phyloP scores from a whole-genome alignment of 129 eudicot species.

The Ambrosia trifida region DNA sequence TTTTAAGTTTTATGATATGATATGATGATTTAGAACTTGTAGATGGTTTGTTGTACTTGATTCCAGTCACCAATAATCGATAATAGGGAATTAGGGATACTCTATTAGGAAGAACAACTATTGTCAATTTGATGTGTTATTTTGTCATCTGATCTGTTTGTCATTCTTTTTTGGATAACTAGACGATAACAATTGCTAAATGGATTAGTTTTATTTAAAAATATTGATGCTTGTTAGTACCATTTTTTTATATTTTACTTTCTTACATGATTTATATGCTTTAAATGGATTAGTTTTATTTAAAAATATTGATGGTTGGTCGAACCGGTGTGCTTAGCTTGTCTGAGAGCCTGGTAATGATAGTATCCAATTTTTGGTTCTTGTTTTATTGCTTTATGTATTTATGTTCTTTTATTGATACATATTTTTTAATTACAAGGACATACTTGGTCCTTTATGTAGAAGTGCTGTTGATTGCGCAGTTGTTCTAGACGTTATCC shows the following conservation, averaged over 20 bases:
- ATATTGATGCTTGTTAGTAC: neutral
- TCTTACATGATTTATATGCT: neutral
- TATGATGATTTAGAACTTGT: no score
- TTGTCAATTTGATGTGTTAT: neutral
- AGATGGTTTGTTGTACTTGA: no score
- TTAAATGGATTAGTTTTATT: no score
- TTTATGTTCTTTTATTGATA: neutral
- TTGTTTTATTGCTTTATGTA: neutral
- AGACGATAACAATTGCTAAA: neutral
- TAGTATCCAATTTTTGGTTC: neutral
- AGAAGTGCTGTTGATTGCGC: constrained; percentile 88
- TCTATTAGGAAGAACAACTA: neutral
- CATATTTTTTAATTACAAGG: constrained; percentile 38
- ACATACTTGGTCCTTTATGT: constrained; percentile 90
- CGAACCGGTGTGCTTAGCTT: constrained; percentile 92
- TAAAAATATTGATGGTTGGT: no score
- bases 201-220: neutral
- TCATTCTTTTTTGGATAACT: neutral
- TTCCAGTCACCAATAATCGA: no score
- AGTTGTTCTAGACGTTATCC: constrained; percentile 61
- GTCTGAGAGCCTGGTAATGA: constrained; percentile 83
- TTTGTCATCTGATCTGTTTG: neutral
- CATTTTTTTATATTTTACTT: neutral
- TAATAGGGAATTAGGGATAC: no score
- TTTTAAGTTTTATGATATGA: no score